These are phyloP conservation scores for Thelephora ganbajun DNA, from an alignment of 768 basidiomycete genomes.

Conservation along the genomic window DNA sequence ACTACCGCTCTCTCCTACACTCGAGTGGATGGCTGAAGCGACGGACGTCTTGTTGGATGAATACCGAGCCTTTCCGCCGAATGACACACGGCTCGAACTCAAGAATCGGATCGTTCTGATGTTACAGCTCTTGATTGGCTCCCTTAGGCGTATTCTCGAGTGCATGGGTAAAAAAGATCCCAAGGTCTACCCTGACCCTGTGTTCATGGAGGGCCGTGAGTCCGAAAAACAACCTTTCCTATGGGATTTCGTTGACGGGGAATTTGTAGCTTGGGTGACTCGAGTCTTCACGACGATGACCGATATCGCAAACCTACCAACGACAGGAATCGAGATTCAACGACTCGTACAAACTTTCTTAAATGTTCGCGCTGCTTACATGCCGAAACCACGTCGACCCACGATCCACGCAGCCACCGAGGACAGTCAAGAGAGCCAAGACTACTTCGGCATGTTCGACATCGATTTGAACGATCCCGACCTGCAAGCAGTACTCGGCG, in stretches of 20 bases:
- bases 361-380: constrained; percentile 31
- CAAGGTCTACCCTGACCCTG: constrained; percentile 45
- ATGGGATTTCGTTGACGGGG: not conserved
- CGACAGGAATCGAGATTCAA: constrained; percentile 41
- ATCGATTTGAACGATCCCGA: constrained; percentile 50
- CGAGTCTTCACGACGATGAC: constrained; percentile 32
- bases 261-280: constrained; percentile 40
- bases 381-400: constrained; percentile 29
- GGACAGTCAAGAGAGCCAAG: constrained; percentile 63
- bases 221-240: constrained; percentile 2
- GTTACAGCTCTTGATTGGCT: constrained; percentile 41
- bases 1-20: constrained; percentile 34
- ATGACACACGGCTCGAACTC: constrained; percentile 6
- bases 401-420: constrained; percentile 13
- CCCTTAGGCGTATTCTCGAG: constrained; percentile 38
- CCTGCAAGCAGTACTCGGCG: constrained; percentile 38
- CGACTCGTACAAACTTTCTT: constrained; percentile 47
- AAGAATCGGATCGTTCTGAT: constrained; percentile 20
- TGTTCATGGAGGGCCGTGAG: constrained; percentile 41
- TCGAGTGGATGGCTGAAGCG: constrained; percentile 56
- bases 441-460: constrained; percentile 50
- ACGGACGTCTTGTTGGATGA: constrained; percentile 40
- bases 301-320: constrained; percentile 25
- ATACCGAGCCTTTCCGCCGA: constrained; percentile 18
- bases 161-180: constrained; percentile 17